Conservation (phyloP, 495 filamentous ascomycete genomes). For the Aspergillus campestris region DNA sequence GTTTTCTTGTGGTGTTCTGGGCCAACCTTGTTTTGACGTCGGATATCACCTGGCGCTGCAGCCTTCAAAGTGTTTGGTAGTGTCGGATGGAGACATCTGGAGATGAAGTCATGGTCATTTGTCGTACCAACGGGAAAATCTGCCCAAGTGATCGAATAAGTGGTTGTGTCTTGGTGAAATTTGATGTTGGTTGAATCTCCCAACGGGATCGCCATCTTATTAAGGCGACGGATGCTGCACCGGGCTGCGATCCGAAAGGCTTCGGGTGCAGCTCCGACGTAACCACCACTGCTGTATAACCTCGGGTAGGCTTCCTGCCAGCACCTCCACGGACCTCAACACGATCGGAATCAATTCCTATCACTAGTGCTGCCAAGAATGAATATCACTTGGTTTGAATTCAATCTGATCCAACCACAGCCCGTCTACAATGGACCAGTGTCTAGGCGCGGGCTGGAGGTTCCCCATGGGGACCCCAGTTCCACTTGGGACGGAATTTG, state of each 20-base stretch:
- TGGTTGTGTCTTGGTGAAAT: no score
- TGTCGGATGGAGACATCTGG: no score
- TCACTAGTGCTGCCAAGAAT: constrained; percentile 2
- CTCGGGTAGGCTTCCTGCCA: constrained; percentile 2
- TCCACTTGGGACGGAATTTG: not conserved
- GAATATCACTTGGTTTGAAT: not conserved
- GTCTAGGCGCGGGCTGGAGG: no score
- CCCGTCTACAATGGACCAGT: not conserved
- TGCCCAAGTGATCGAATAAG: no score
- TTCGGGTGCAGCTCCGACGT: constrained; percentile 10
- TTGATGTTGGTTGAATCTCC: no score
- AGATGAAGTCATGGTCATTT: no score
- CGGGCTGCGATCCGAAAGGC: not conserved
- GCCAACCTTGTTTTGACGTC: no score
- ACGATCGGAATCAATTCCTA: constrained; percentile 8
- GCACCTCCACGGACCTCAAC: not conserved
- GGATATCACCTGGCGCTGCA: no score
- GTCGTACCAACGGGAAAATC: no score
- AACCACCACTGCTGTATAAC: constrained; percentile 1
- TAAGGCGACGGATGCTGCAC: not conserved
- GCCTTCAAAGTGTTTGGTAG: no score
- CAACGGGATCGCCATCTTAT: no score
- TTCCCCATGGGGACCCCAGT: constrained; percentile 5
- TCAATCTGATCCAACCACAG: constrained; percentile 1
- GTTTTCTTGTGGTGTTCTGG: no score